phyloP scores from a whole-genome alignment of 2,329 filamentous ascomycete species.

The Pezicula carpinea region DNA sequence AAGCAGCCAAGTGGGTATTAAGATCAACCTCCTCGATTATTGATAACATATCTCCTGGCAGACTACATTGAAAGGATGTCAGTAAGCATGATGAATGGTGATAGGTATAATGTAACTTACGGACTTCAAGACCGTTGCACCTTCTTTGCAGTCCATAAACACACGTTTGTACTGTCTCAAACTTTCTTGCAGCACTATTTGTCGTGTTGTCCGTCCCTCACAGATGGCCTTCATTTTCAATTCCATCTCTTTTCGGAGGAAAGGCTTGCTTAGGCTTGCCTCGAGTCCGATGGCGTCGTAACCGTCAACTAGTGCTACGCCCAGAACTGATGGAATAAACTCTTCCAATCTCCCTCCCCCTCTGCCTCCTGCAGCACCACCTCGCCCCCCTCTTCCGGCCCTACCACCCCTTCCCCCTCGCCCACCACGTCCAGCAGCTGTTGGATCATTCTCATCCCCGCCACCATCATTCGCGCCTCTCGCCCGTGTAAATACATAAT shows the following conservation, averaged over 20 bases:
- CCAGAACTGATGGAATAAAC: conserved; percentile 88
- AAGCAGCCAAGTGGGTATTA: conserved; percentile 8
- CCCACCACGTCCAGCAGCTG: conserved; percentile 31
- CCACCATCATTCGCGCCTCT: conserved; percentile 33
- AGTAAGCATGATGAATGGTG: conserved; percentile 5
- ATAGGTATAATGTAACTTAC: conserved; percentile 39
- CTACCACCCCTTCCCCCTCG: conserved; percentile 34
- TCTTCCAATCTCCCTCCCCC: conserved; percentile 60
- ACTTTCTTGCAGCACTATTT: conserved; percentile 75
- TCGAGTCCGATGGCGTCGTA: conserved; percentile 94
- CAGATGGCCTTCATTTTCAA: conserved; percentile 95
- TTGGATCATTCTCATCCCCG: conserved; percentile 31
- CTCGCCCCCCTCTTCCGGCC: conserved; percentile 38
- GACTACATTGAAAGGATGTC: conserved; percentile 17
- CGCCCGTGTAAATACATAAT: conserved; percentile 72
- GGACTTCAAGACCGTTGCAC: conserved; percentile 61
- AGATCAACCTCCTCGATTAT: conserved; percentile 13
- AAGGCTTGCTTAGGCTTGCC: conserved; percentile 90
- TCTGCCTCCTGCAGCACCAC: conserved; percentile 33
- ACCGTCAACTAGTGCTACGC: conserved; percentile 86
- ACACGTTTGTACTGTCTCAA: conserved; percentile 82
- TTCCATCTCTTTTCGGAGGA: conserved; percentile 97
- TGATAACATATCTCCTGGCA: conserved; percentile 26
- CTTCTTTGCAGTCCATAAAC: conserved; percentile 75
- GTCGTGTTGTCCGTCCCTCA: conserved; percentile 72